Evolutionary conservation across 2,329 filamentous ascomycete species (phyloP).

Genomic region (Cercospora brassicicola): DNA sequence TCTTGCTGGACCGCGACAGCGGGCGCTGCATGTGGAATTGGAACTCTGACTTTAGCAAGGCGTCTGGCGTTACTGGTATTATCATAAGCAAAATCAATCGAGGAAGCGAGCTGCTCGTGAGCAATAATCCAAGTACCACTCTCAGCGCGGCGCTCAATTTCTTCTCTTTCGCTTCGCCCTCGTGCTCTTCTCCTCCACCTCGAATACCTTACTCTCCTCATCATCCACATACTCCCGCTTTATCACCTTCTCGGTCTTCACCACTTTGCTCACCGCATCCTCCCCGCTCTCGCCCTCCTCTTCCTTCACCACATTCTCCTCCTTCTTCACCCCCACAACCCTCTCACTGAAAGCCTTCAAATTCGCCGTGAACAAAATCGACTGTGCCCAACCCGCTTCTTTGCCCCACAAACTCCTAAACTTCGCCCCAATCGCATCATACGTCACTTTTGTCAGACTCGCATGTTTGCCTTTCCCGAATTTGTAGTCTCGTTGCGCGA

Average conservation of each 20-base stretch:
- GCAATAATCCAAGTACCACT: not conserved
- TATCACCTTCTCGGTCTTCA: conserved; percentile 39
- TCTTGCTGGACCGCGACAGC: not conserved
- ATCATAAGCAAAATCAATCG: not conserved
- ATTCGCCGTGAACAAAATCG: conserved; percentile 92
- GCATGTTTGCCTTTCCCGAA: conserved; percentile 82
- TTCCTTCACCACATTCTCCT: conserved; percentile 41
- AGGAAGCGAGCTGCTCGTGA: not conserved
- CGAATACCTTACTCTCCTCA: conserved; percentile 41
- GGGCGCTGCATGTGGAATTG: not conserved
- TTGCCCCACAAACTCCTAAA: conserved; percentile 88
- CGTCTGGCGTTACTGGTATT: conserved; percentile 6
- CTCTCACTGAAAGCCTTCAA: conserved; percentile 77
- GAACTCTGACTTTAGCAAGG: conserved; percentile 16
- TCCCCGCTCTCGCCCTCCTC: conserved; percentile 34
- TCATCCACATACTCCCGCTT: conserved; percentile 45
- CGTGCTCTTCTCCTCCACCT: conserved; percentile 43
- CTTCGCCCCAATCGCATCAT: conserved; percentile 85
- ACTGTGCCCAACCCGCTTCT: conserved; percentile 96
- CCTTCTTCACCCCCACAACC: conserved; percentile 51
- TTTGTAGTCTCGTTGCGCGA: conserved; percentile 91
- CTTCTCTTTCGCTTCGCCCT: conserved; percentile 42
- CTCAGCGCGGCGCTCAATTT: conserved; percentile 13
- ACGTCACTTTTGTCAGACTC: conserved; percentile 82
- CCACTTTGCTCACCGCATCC: conserved; percentile 20